Conservation (phyloP, 257 asterid species). For the Linderniella brevidens region DNA sequence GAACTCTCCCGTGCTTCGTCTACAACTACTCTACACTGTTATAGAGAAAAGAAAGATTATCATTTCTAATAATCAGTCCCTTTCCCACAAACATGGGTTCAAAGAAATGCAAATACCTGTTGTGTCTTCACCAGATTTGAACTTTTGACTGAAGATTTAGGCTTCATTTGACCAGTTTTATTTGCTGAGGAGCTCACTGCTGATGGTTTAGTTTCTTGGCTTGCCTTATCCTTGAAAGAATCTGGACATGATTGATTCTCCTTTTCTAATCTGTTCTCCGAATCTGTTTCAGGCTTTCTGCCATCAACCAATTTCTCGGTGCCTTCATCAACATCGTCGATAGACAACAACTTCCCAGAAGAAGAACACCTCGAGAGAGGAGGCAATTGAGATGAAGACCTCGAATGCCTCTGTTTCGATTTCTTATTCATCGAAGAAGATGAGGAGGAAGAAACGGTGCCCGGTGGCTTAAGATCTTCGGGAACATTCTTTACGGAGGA, state of each 20-base stretch:
- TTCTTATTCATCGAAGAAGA: neutral
- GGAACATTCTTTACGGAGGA: slow-evolving; percentile 28
- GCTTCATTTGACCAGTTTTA: slow-evolving; percentile 16
- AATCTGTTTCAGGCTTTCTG: too few relatives aligned
- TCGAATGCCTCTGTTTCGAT: slow-evolving; percentile 34
- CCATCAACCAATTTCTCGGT: slow-evolving; percentile 11
- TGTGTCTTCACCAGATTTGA: slow-evolving; percentile 27
- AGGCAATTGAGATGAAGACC: slow-evolving; percentile 32
- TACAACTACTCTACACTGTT: slow-evolving; percentile 45
- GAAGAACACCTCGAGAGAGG: too few relatives aligned
- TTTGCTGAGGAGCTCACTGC: slow-evolving; percentile 11
- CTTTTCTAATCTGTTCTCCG: slow-evolving; percentile 14
- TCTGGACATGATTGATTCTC: slow-evolving; percentile 18
- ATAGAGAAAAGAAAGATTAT: slow-evolving; percentile 10
- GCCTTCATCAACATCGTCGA: slow-evolving; percentile 11
- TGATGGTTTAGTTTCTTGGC: slow-evolving; percentile 15
- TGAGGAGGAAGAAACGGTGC: neutral
- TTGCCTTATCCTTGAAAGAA: slow-evolving; percentile 14
- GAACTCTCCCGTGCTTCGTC: slow-evolving; percentile 51
- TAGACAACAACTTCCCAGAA: too few relatives aligned
- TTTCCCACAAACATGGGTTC: neutral
- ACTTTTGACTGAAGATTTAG: slow-evolving; percentile 17
- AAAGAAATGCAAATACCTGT: too few relatives aligned
- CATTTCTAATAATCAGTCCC: neutral
- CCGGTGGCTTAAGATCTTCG: slow-evolving; percentile 11